A percentile compares a stretch with the other conserved stretches of the same genome.
These are phyloP conservation scores for Deuterostichococcus epilithicus DNA, from an alignment of 139 green algal genomes.

Conservation along the genomic window DNA sequence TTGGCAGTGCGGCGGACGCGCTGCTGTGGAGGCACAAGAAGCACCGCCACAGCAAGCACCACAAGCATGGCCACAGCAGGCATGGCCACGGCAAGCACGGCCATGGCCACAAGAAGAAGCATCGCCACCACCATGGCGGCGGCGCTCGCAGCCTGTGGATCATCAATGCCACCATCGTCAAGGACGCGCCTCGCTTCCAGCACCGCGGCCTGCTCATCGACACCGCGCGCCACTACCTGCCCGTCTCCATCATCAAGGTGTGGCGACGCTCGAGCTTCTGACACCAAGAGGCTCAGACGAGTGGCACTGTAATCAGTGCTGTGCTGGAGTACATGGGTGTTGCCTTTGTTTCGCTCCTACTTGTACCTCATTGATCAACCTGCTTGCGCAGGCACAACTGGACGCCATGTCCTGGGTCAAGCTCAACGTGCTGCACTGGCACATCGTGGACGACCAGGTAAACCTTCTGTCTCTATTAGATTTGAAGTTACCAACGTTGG, in stretches of 20 bases:
- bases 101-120: background rate
- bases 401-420: constrained; percentile 57
- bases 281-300: background rate
- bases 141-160: constrained; percentile 7
- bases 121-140: constrained; percentile 3
- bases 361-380: background rate
- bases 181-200: constrained; percentile 41
- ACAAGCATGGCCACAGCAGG: background rate
- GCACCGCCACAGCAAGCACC: constrained; percentile 1
- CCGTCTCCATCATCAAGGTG: constrained; percentile 33
- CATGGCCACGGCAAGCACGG: constrained; percentile 5
- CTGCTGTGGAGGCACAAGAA: background rate
- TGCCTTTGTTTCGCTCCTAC: background rate
- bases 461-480: background rate
- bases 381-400: constrained; percentile 21
- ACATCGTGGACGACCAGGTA: constrained; percentile 49
- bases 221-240: constrained; percentile 54
- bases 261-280: background rate
- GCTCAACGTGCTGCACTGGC: constrained; percentile 66
- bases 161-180: constrained; percentile 27
- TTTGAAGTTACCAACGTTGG: no score
- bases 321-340: constrained; percentile 11
- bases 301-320: background rate
- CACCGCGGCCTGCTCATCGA: constrained; percentile 60
- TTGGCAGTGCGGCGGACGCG: background rate